A percentile compares a stretch with the other conserved stretches of the same genome.
These are phyloP conservation scores for Luvunga scandens DNA, from an alignment of 345 rosid genomes.

Conservation along the genomic window DNA sequence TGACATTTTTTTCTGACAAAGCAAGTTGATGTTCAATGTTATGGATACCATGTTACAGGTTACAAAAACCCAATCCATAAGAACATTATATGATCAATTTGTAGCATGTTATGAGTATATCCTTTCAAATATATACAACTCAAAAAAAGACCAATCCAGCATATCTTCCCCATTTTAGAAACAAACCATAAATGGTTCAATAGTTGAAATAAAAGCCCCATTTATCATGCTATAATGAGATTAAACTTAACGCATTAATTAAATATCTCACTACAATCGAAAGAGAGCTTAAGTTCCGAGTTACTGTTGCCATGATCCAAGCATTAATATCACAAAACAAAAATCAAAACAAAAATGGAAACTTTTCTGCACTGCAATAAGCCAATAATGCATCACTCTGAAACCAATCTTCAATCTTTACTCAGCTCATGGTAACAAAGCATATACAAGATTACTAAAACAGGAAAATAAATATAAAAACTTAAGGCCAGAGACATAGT, in stretches of 20 bases:
- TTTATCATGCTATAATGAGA: background rate
- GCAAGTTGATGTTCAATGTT: background rate
- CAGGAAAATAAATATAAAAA: background rate
- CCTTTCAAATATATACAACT: background rate
- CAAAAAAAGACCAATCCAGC: background rate
- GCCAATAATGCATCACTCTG: background rate
- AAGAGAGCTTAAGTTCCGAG: background rate
- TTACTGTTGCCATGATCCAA: background rate
- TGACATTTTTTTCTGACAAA: background rate
- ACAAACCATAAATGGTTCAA: background rate
- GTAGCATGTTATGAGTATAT: background rate
- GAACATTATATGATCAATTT: background rate
- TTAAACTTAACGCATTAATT: background rate
- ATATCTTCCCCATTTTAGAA: background rate
- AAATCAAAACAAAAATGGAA: background rate
- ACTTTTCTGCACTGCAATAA: background rate
- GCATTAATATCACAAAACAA: background rate
- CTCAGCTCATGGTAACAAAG: background rate
- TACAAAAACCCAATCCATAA: background rate
- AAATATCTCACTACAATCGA: background rate
- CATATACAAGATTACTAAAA: background rate
- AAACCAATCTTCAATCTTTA: slow-evolving; percentile 7
- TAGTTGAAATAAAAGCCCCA: background rate
- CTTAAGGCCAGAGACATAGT: background rate
- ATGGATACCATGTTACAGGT: background rate